These are phyloP conservation scores for Colletotrichum australisinense DNA, from an alignment of 2,329 filamentous ascomycete genomes.

Conservation along the genomic window DNA sequence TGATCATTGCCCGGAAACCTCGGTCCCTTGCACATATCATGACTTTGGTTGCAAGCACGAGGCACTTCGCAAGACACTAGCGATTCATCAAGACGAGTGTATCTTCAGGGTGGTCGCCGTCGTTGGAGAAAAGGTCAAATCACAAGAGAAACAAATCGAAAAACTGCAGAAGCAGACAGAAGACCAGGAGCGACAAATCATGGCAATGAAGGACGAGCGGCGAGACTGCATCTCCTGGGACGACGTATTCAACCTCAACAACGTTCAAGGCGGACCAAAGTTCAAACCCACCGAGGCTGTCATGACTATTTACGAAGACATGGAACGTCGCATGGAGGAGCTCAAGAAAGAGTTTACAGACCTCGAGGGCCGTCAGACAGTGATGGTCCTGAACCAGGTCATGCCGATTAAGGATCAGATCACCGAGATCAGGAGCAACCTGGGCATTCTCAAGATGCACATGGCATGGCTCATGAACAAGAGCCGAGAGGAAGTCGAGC, in stretches of 20 bases:
- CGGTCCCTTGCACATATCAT: constrained; percentile 58
- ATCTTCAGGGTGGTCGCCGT: constrained; percentile 64
- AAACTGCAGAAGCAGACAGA: constrained; percentile 48
- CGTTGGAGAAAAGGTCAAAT: constrained; percentile 58
- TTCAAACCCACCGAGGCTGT: constrained; percentile 36
- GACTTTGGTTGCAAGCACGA: constrained; percentile 60
- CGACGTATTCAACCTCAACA: constrained; percentile 32
- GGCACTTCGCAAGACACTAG: constrained; percentile 52
- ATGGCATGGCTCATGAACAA: constrained; percentile 68
- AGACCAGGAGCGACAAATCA: constrained; percentile 49
- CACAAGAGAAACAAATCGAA: constrained; percentile 61
- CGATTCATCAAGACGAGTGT: constrained; percentile 60
- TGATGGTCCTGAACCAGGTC: constrained; percentile 71
- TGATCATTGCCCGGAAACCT: constrained; percentile 55
- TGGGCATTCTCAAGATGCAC: constrained; percentile 70
- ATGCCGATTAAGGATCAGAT: constrained; percentile 72
- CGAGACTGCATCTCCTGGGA: constrained; percentile 34
- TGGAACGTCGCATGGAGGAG: constrained; percentile 59
- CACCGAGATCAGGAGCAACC: constrained; percentile 67
- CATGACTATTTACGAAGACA: constrained; percentile 38
- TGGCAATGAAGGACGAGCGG: constrained; percentile 44
- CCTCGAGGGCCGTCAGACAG: constrained; percentile 69
- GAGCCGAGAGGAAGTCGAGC: constrained; percentile 56
- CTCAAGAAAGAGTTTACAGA: constrained; percentile 68
- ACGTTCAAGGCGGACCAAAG: constrained; percentile 29